phyloP scores from a whole-genome alignment of 805 yeast species.

The Starmerella roubikii region DNA sequence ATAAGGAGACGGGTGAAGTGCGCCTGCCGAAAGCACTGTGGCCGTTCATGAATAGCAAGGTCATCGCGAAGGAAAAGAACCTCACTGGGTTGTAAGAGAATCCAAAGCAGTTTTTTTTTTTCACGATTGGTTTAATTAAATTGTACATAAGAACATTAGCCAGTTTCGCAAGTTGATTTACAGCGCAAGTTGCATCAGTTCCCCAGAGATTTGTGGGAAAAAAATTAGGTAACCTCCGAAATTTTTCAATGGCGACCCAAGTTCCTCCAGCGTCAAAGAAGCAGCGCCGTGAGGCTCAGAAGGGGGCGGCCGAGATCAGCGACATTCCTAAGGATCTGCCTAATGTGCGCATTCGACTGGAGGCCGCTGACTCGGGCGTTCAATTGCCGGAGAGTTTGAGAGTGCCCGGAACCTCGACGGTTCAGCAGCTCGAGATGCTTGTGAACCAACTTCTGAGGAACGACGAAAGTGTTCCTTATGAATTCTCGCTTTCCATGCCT shows the following conservation, averaged over 20 bases:
- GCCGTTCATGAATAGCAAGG: slow-evolving; percentile 8
- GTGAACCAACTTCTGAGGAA: slow-evolving; percentile 53
- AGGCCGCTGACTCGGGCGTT: slow-evolving; percentile 88
- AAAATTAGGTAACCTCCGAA: neutral
- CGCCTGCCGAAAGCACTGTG: slow-evolving; percentile 17
- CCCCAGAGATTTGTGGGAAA: no score
- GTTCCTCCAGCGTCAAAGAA: slow-evolving; percentile 89
- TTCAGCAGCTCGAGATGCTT: slow-evolving; percentile 74
- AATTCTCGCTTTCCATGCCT: slow-evolving; percentile 43
- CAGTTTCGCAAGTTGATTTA: no score
- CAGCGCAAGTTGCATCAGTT: no score
- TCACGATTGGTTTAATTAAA: no score
- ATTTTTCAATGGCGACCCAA: slow-evolving; percentile 65
- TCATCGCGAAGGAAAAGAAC: neutral
- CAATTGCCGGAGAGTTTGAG: slow-evolving; percentile 69
- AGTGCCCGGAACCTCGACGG: slow-evolving; percentile 81
- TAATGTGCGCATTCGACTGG: slow-evolving; percentile 73
- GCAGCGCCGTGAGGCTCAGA: slow-evolving; percentile 46
- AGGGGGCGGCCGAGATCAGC: slow-evolving; percentile 37
- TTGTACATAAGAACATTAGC: no score
- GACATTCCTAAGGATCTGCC: slow-evolving; percentile 69
- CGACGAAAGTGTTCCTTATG: slow-evolving; percentile 83
- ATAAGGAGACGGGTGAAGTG: slow-evolving; percentile 8
- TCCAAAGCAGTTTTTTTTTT: no score
- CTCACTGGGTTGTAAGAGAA: no score